A percentile compares a stretch with the other conserved stretches of the same genome.
Conservation (phyloP, 2,329 filamentous ascomycete genomes). For the Calonectria ilicicola region DNA sequence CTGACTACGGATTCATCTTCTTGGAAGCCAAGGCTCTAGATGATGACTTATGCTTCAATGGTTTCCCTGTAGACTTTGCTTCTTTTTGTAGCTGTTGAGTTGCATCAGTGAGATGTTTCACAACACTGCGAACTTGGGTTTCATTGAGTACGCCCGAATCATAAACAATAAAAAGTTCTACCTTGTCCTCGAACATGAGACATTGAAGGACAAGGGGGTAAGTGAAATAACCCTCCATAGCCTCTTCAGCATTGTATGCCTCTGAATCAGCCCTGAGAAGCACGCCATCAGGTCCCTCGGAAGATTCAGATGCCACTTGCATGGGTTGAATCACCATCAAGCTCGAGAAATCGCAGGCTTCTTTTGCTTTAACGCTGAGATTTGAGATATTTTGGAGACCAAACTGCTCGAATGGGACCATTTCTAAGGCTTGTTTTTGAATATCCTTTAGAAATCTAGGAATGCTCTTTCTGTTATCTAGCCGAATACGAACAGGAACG, state of each 20-base stretch:
- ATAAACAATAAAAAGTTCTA: background rate
- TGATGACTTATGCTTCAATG: background rate
- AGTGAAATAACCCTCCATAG: constrained; percentile 32
- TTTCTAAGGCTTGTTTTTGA: constrained; percentile 29
- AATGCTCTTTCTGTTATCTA: constrained; percentile 43
- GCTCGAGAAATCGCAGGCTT: constrained; percentile 43
- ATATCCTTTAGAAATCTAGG: constrained; percentile 18
- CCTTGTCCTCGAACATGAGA: background rate
- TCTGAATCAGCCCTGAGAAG: background rate
- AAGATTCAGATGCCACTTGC: background rate
- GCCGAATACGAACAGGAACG: constrained; percentile 52
- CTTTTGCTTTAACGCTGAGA: constrained; percentile 8
- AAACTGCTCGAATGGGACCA: constrained; percentile 33
- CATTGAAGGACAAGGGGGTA: constrained; percentile 36
- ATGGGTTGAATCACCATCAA: constrained; percentile 43
- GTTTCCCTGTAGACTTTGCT: background rate
- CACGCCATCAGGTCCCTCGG: background rate
- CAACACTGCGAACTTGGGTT: background rate
- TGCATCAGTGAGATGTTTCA: background rate
- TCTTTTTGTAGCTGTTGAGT: background rate
- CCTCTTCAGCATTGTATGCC: constrained; percentile 11
- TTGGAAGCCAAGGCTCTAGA: background rate
- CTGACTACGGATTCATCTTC: background rate
- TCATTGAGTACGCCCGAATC: background rate
- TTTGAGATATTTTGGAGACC: constrained; percentile 38